phyloP scores from a whole-genome alignment of 352 stramenopile species.

The Phytophthora citricola region DNA sequence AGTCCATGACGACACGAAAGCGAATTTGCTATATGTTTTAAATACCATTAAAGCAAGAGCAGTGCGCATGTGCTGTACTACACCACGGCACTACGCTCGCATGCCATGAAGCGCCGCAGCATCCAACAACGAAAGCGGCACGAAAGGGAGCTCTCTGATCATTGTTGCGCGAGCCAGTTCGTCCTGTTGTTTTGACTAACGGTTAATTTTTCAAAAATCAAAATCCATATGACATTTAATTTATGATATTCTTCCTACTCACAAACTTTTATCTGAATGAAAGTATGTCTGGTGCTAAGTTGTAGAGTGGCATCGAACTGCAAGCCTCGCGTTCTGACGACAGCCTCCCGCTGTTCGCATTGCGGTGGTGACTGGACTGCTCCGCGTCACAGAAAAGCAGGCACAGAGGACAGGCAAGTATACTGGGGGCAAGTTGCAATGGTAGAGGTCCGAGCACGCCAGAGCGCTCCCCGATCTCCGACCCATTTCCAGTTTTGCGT shows the following conservation, averaged over 20 bases:
- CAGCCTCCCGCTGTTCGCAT: slow-evolving; percentile 28
- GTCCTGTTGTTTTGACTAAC: slow-evolving; percentile 14
- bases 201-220: slow-evolving; percentile 13
- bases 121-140: too few species aligned
- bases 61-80: neutral
- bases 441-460: slow-evolving; percentile 19
- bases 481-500: slow-evolving; percentile 38
- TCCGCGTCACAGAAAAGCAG: slow-evolving; percentile 3
- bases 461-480: slow-evolving; percentile 10
- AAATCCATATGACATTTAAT: slow-evolving; percentile 20
- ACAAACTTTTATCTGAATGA: neutral
- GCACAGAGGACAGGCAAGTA: slow-evolving; percentile 25
- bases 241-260: neutral
- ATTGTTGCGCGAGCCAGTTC: slow-evolving; percentile 4
- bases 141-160: too few species aligned
- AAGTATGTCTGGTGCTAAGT: neutral
- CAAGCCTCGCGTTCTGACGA: slow-evolving; percentile 23
- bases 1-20: slow-evolving; percentile 19
- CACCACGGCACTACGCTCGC: too few species aligned
- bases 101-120: too few species aligned
- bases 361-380: slow-evolving; percentile 19
- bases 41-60: neutral
- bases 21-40: neutral
- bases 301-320: neutral
- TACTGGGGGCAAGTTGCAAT: slow-evolving; percentile 20